Evolutionary conservation across 2,329 filamentous ascomycete genomes (phyloP).

Genomic region (Colletotrichum sp.): DNA sequence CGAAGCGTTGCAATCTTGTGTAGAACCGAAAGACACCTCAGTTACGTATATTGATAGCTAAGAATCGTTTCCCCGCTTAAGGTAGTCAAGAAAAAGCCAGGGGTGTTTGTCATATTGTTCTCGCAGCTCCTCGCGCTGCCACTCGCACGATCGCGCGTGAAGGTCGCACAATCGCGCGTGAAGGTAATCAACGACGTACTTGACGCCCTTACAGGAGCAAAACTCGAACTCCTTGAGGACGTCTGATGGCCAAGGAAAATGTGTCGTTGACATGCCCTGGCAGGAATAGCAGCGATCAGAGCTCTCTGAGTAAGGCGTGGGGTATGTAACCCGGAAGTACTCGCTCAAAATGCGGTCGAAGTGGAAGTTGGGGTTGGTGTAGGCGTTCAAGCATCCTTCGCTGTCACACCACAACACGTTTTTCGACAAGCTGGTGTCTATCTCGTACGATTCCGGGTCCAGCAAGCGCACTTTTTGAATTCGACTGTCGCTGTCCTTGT

Average conservation of each 20-base stretch:
- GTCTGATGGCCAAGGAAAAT: accelerated
- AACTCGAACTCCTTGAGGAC: accelerated
- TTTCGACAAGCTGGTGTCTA: background rate
- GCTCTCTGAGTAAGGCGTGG: too few species aligned
- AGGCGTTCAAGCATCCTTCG: background rate
- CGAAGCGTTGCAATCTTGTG: background rate
- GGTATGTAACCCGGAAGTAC: background rate
- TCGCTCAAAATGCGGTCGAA: background rate
- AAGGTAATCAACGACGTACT: background rate
- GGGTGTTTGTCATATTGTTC: background rate
- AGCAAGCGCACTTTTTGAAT: accelerated
- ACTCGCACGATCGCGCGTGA: accelerated
- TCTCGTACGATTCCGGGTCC: background rate
- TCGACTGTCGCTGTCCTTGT: background rate
- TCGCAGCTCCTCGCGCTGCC: accelerated
- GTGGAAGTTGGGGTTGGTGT: background rate
- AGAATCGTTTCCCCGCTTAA: background rate
- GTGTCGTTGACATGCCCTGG: background rate
- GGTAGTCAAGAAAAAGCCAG: background rate
- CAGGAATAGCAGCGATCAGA: background rate
- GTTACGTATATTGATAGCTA: background rate
- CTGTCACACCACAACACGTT: background rate
- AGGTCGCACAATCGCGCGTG: background rate
- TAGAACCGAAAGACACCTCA: background rate
- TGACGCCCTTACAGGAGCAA: background rate